A percentile compares a stretch with the other conserved stretches of the same genome.
Conservation (phyloP, 2,329 filamentous ascomycete genomes). For the Huntiella omanensis region DNA sequence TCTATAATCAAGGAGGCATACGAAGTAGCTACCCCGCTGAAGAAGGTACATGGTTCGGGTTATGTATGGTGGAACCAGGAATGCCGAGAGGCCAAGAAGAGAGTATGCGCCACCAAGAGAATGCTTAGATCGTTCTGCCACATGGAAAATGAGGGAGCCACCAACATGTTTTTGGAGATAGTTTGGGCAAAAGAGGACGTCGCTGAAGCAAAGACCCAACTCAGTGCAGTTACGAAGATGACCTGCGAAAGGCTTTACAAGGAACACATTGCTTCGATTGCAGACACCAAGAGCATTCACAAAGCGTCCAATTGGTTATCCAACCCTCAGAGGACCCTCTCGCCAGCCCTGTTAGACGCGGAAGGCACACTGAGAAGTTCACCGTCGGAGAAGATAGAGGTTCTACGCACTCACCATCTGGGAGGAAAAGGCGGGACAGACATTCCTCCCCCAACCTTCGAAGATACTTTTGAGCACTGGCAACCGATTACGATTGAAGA, state of each 20-base stretch:
- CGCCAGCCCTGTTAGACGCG: not conserved
- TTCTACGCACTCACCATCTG: too few species aligned
- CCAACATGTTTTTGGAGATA: not conserved
- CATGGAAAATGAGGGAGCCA: not conserved
- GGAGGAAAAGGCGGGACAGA: too few species aligned
- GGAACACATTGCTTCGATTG: not conserved
- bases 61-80: not conserved
- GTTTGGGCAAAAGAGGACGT: not conserved
- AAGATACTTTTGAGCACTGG: too few species aligned
- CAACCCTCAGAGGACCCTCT: not conserved
- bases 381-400: too few species aligned
- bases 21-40: not conserved
- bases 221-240: not conserved
- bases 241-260: not conserved
- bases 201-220: not conserved
- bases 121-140: not conserved
- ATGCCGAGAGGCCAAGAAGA: not conserved
- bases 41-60: not conserved
- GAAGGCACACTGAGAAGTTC: not conserved
- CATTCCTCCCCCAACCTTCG: too few species aligned
- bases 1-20: not conserved
- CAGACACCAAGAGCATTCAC: not conserved
- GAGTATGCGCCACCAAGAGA: not conserved
- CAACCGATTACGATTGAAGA: too few species aligned
- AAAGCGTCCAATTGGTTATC: slow-evolving; percentile 1